Base-by-base conservation (phyloP, 768 basidiomycete species). In the Chalciporus pseudorubinellus region DNA sequence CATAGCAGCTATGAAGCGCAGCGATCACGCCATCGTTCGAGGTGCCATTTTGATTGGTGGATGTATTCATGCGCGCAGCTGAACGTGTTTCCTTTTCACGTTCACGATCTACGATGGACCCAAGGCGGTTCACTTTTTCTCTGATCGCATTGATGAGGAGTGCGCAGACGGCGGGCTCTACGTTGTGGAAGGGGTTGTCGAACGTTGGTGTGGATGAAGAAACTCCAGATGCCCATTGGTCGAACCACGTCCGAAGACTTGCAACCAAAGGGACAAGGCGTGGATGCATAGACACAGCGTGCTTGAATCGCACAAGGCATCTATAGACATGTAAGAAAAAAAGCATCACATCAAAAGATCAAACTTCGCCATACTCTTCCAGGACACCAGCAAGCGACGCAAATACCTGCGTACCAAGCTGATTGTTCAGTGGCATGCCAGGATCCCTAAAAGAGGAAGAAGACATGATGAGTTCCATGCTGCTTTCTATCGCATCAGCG, bases 251-350 rank as follows among this genome's bases (percentile, higher is more conserved):
- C 12, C 58, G 61, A 41, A 86, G 69, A 29, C 72, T 70, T 6
- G 65, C 58, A 4, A 83, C 74, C 18, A 81, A 59, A 2, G 61
- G 51, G 0, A 58, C 58, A 2, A 87, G 63, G 21, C 69, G 62
- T 0, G 81, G 81, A 51, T 81, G 73, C 21, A 66, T 74, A 2
- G 71, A 66, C 10, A 79, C 65, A 0, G 77, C 76, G 39, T 80
- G 77, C 63, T 84, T 83, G 68, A 84, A 85, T 3, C 83, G 81
- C 5, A 72, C 73, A 7, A 85, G 58, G 45, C 72, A 81, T 55
- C 84, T 85, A 28, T 1, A 21, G 28, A 24, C n/a, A 12, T 12
- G 12, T 34, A 5, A 11, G 62, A 14, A 51, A 21, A n/a, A 21
- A 46, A 16, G 43, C 60, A n/a, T 46, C 67, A 60, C 62, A 49